Conservation (phyloP, 805 yeast genomes). For the Kregervanrija pseudodelftensis region DNA sequence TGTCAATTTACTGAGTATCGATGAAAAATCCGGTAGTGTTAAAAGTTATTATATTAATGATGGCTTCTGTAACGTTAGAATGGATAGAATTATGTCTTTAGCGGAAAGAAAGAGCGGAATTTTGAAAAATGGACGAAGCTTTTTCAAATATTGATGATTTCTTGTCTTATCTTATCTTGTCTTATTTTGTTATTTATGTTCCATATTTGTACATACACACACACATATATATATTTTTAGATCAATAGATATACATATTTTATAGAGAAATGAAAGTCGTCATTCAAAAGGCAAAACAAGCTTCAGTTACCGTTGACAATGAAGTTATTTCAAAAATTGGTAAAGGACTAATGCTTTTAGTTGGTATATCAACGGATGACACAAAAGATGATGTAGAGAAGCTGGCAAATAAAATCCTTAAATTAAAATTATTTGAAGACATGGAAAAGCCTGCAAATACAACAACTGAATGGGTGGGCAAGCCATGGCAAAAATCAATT, state of each 20-base stretch:
- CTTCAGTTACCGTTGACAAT: slow-evolving; percentile 80
- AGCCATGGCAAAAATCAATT: slow-evolving; percentile 71
- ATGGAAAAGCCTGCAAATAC: slow-evolving; percentile 26
- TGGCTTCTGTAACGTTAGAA: slow-evolving; percentile 70
- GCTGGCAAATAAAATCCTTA: slow-evolving; percentile 58
- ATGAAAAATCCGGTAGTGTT: slow-evolving; percentile 27
- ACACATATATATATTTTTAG: not conserved
- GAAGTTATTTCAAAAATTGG: slow-evolving; percentile 66
- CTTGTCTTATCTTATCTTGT: not conserved
- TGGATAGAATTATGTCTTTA: slow-evolving; percentile 85
- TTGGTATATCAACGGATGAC: slow-evolving; percentile 79
- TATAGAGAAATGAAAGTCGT: slow-evolving; percentile 66
- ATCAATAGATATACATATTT: not conserved
- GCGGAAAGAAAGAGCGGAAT: slow-evolving; percentile 61
- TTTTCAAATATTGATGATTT: slow-evolving; percentile 12
- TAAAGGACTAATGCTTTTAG: slow-evolving; percentile 70
- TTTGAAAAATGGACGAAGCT: slow-evolving; percentile 54
- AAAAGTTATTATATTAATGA: slow-evolving; percentile 55
- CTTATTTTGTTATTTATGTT: not conserved
- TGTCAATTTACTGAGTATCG: slow-evolving; percentile 39
- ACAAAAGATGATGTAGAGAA: slow-evolving; percentile 65
- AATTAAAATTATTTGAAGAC: slow-evolving; percentile 69
- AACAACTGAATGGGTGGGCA: slow-evolving; percentile 47
- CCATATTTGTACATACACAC: not conserved
- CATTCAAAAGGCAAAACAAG: slow-evolving; percentile 80